These are phyloP conservation scores for Neoboletus magnificus DNA, from an alignment of 768 basidiomycete genomes.

Conservation along the genomic window DNA sequence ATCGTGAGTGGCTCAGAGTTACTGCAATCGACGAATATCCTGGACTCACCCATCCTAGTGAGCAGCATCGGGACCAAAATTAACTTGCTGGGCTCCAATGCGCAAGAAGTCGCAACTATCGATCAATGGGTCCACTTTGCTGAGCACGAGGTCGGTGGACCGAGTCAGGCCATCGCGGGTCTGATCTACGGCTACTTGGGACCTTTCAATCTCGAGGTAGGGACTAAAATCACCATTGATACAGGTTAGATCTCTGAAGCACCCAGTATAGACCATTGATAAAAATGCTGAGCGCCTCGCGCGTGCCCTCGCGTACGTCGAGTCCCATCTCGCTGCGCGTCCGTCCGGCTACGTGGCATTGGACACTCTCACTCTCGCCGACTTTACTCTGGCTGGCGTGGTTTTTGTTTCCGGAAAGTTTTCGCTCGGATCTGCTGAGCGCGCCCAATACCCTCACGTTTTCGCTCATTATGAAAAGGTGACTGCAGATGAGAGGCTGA, in stretches of 20 bases:
- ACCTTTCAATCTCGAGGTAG: slow-evolving; percentile 11
- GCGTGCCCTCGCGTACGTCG: slow-evolving; percentile 11
- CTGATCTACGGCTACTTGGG: background rate
- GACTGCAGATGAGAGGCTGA: slow-evolving; percentile 10
- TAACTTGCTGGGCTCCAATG: slow-evolving; percentile 6
- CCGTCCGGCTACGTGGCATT: slow-evolving; percentile 11
- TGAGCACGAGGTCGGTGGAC: slow-evolving; percentile 6
- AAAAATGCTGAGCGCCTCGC: background rate
- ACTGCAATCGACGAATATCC: background rate
- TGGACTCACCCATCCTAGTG: background rate
- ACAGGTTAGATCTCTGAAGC: background rate
- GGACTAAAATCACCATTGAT: background rate
- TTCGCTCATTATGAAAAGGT: slow-evolving; percentile 23
- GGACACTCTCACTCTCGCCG: slow-evolving; percentile 16
- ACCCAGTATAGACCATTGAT: background rate
- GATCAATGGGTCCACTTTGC: slow-evolving; percentile 15
- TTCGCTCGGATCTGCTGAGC: slow-evolving; percentile 12
- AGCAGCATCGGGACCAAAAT: slow-evolving; percentile 13
- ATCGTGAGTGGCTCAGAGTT: slow-evolving; percentile 8
- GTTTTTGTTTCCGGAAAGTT: background rate
- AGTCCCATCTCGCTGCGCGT: slow-evolving; percentile 7
- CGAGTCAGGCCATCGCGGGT: background rate
- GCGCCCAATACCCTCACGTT: slow-evolving; percentile 10
- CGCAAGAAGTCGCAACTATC: slow-evolving; percentile 9
- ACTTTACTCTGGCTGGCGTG: slow-evolving; percentile 15